Conservation (phyloP, 768 basidiomycete species). For the Psilocybe subaeruginosa region DNA sequence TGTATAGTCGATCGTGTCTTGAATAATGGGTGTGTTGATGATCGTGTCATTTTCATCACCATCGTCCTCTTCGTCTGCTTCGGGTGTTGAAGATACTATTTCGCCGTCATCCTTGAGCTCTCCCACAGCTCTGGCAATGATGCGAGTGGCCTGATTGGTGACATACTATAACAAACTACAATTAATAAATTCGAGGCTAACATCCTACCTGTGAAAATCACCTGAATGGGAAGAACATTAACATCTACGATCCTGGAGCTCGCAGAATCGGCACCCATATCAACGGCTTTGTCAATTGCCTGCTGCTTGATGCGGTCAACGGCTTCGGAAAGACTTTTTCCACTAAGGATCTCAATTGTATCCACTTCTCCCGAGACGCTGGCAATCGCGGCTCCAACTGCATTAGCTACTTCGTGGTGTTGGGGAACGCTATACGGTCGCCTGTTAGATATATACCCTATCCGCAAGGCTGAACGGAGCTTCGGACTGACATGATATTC, state of each 20-base stretch:
- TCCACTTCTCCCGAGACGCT: constrained; percentile 49
- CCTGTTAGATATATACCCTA: neutral
- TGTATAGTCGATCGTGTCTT: constrained; percentile 28
- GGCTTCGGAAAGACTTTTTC: constrained; percentile 32
- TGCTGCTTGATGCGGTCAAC: constrained; percentile 36
- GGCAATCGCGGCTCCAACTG: constrained; percentile 56
- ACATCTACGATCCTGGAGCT: constrained; percentile 58
- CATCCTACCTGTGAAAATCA: constrained; percentile 4
- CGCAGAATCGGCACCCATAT: constrained; percentile 45
- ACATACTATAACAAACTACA: constrained; percentile 36
- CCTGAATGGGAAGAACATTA: constrained; percentile 55
- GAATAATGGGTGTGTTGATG: constrained; percentile 19
- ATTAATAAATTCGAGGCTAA: too few species aligned
- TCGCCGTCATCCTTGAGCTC: constrained; percentile 34
- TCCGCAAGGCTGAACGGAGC: neutral
- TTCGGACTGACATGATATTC: constrained; percentile 29
- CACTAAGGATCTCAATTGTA: constrained; percentile 43
- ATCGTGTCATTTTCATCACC: constrained; percentile 8
- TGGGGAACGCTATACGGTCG: constrained; percentile 27
- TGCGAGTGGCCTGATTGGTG: constrained; percentile 49
- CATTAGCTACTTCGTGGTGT: constrained; percentile 57
- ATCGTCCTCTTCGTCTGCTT: constrained; percentile 16
- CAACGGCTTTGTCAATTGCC: constrained; percentile 47
- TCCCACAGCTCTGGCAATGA: constrained; percentile 66
- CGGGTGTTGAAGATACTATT: neutral